phyloP scores from a whole-genome alignment of 495 filamentous ascomycete species.

The Hypoxylon crocopeplum region DNA sequence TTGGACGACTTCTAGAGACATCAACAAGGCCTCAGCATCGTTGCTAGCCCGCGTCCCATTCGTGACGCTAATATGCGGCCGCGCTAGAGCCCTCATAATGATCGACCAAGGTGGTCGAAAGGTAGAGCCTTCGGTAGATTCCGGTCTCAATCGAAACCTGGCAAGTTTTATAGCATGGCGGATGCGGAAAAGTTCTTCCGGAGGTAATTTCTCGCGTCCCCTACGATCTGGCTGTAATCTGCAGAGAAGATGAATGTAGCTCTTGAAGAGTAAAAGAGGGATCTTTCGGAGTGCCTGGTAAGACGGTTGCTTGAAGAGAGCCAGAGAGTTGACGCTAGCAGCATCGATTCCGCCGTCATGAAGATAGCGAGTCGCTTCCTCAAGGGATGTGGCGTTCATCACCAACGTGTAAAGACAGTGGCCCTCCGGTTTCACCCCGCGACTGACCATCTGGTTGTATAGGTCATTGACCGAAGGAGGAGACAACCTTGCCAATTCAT shows the following conservation, averaged over 20 bases:
- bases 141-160: constrained; percentile 20
- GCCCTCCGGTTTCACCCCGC: constrained; percentile 44
- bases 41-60: constrained; percentile 29
- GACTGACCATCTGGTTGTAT: constrained; percentile 47
- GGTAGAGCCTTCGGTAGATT: constrained; percentile 35
- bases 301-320: constrained; percentile 24
- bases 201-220: constrained; percentile 10
- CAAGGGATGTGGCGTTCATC: constrained; percentile 39
- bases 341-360: constrained; percentile 41
- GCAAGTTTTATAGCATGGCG: constrained; percentile 38
- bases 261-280: constrained; percentile 41
- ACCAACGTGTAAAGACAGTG: constrained; percentile 46
- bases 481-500: constrained; percentile 48
- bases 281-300: constrained; percentile 25
- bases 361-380: constrained; percentile 45
- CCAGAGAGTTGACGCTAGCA: constrained; percentile 10
- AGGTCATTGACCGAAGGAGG: constrained; percentile 48
- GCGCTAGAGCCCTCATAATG: constrained; percentile 38
- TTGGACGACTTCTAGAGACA: constrained; percentile 25
- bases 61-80: constrained; percentile 27
- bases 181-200: constrained; percentile 24
- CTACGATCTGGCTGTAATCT: constrained; percentile 30
- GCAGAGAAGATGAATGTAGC: constrained; percentile 51
- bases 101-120: constrained; percentile 36
- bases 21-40: constrained; percentile 23